These are phyloP conservation scores for Cladobotryum protrusum DNA, from an alignment of 2,329 filamentous ascomycete species.

Conservation along the genomic window DNA sequence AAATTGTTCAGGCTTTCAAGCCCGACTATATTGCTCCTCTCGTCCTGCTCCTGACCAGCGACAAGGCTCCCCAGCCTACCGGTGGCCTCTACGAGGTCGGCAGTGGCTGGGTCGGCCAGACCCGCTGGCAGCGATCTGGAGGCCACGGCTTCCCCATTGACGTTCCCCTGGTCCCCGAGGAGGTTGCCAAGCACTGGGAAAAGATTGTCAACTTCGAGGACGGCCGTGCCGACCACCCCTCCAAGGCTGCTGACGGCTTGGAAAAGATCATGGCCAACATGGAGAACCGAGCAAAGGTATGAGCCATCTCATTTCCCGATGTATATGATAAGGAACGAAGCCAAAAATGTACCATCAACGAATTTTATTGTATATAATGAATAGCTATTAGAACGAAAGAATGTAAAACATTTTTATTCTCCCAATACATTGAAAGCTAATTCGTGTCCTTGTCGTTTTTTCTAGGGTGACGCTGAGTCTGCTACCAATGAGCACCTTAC, in stretches of 20 bases:
- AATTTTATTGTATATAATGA: conserved; percentile 1
- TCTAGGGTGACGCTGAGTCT: conserved; percentile 17
- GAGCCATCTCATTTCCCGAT: conserved; percentile 25
- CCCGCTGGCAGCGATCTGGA: conserved; percentile 88
- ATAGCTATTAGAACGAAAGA: conserved; percentile 6
- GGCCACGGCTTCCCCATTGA: conserved; percentile 90
- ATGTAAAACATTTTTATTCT: conserved; percentile 1
- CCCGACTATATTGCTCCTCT: conserved; percentile 95
- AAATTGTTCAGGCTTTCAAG: conserved; percentile 98
- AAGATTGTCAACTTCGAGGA: conserved; percentile 83
- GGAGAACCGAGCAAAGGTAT: conserved; percentile 67
- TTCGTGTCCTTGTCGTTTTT: conserved; percentile 11
- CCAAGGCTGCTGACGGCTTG: conserved; percentile 68
- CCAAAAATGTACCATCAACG: conserved; percentile 4
- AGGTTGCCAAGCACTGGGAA: conserved; percentile 67
- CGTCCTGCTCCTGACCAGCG: conserved; percentile 76
- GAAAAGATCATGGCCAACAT: conserved; percentile 77
- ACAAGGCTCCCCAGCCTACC: conserved; percentile 79
- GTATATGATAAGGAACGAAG: background rate
- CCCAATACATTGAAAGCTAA: conserved; percentile 15
- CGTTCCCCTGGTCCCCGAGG: conserved; percentile 75
- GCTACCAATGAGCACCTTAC: conserved; percentile 60
- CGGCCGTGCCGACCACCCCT: conserved; percentile 79
- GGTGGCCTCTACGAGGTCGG: conserved; percentile 91
- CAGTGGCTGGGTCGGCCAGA: conserved; percentile 86